These are phyloP conservation scores for Daldinia grandis DNA, from an alignment of 495 filamentous ascomycete genomes.

Conservation along the genomic window DNA sequence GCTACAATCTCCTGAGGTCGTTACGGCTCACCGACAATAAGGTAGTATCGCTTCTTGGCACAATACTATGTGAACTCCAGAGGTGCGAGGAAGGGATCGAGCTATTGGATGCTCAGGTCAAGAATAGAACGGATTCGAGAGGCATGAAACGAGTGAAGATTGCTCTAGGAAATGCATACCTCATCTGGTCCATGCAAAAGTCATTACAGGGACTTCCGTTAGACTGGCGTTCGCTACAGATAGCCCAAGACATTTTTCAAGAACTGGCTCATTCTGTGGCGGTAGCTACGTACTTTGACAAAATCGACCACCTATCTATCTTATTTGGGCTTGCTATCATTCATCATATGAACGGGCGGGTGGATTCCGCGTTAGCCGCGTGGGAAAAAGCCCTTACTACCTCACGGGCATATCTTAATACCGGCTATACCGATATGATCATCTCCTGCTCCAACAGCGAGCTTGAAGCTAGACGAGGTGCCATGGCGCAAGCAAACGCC, in stretches of 20 bases:
- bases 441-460: slow-evolving; percentile 15
- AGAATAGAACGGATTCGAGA: not conserved
- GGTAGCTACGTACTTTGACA: not conserved
- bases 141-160: not conserved
- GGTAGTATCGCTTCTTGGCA: slow-evolving; percentile 3
- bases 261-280: not conserved
- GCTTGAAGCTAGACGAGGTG: slow-evolving; percentile 3
- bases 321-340: slow-evolving; percentile 1
- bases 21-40: slow-evolving; percentile 1
- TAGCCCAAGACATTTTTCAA: slow-evolving; percentile 6
- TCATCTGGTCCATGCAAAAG: slow-evolving; percentile 6
- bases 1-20: not conserved
- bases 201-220: not conserved
- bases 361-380: slow-evolving; percentile 1
- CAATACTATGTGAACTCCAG: slow-evolving; percentile 10
- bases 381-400: slow-evolving; percentile 7
- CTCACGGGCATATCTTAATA: not conserved
- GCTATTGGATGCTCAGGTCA: not conserved
- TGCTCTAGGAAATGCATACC: slow-evolving; percentile 12
- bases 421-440: slow-evolving; percentile 15
- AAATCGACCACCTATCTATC: slow-evolving; percentile 2
- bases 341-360: not conserved
- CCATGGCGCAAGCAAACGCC: not conserved
- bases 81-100: slow-evolving; percentile 16
- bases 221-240: slow-evolving; percentile 7